These are phyloP conservation scores for Neurospora africana DNA, from an alignment of 495 filamentous ascomycete genomes.

Conservation along the genomic window DNA sequence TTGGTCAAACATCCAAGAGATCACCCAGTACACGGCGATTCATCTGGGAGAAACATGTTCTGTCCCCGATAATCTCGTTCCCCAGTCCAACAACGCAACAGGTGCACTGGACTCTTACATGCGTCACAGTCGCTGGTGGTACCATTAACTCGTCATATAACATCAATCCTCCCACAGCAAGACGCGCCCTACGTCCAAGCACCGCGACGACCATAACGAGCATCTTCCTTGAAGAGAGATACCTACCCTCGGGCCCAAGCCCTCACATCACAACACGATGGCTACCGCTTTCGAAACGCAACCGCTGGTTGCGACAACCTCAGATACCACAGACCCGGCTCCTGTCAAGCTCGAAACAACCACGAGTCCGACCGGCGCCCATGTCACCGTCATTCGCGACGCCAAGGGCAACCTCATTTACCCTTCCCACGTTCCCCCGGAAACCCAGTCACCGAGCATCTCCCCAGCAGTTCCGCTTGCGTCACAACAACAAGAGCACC, in stretches of 20 bases:
- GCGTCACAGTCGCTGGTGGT: background rate
- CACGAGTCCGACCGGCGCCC: slow-evolving; percentile 8
- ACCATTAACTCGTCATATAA: background rate
- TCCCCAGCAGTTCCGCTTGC: slow-evolving; percentile 5
- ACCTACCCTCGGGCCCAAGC: background rate
- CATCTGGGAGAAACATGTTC: background rate
- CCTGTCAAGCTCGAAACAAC: slow-evolving; percentile 14
- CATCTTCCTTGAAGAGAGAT: background rate
- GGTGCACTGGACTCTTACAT: background rate
- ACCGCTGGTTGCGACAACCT: background rate
- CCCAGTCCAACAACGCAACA: background rate
- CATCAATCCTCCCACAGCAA: background rate
- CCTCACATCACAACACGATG: background rate
- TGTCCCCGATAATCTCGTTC: background rate
- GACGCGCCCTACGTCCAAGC: background rate
- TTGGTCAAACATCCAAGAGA: background rate
- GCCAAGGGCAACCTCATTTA: slow-evolving; percentile 22
- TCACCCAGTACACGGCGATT: background rate
- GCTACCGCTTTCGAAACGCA: background rate
- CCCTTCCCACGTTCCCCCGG: slow-evolving; percentile 28
- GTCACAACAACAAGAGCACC: background rate
- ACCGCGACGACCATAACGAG: background rate
- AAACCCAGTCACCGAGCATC: slow-evolving; percentile 19
- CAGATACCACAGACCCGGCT: background rate
- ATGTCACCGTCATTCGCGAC: slow-evolving; percentile 21